These are phyloP conservation scores for Selenicereus undatus DNA, from an alignment of 148 eudicot species.

Conservation along the genomic window DNA sequence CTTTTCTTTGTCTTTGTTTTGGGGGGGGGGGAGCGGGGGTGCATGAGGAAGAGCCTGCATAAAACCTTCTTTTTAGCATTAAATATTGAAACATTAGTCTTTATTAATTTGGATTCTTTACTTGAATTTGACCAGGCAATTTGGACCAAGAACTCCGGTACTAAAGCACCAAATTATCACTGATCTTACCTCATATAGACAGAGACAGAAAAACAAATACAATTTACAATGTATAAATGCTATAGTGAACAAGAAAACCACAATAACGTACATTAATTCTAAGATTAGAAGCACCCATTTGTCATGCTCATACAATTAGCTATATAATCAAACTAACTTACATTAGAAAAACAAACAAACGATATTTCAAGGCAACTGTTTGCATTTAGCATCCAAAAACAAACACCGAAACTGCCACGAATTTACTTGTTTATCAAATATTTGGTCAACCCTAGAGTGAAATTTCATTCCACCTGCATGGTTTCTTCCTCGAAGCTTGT, in stretches of 20 bases:
- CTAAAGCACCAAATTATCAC: slow-evolving; percentile 13
- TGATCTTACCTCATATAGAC: slow-evolving; percentile 23
- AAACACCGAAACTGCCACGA: not conserved
- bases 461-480: slow-evolving; percentile 15
- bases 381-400: too few species aligned
- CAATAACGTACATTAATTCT: not conserved
- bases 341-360: slow-evolving; percentile 2
- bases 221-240: slow-evolving; percentile 14
- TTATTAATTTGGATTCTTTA: slow-evolving; percentile 12
- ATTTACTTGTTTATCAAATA: not conserved
- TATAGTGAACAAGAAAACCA: slow-evolving; percentile 1
- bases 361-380: slow-evolving; percentile 6
- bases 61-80: not conserved
- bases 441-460: slow-evolving; percentile 9
- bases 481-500: slow-evolving; percentile 18
- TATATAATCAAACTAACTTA: slow-evolving; percentile 1
- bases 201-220: slow-evolving; percentile 24
- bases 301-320: not conserved
- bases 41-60: not conserved
- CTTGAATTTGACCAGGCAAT: not conserved
- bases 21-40: too few species aligned
- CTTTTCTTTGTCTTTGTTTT: too few species aligned
- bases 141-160: slow-evolving; percentile 6
- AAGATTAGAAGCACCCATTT: not conserved
- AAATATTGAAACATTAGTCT: slow-evolving; percentile 1